Base-by-base conservation (phyloP, 1,284 basidiomycete species). In the Singerocomus inundabilis region DNA sequence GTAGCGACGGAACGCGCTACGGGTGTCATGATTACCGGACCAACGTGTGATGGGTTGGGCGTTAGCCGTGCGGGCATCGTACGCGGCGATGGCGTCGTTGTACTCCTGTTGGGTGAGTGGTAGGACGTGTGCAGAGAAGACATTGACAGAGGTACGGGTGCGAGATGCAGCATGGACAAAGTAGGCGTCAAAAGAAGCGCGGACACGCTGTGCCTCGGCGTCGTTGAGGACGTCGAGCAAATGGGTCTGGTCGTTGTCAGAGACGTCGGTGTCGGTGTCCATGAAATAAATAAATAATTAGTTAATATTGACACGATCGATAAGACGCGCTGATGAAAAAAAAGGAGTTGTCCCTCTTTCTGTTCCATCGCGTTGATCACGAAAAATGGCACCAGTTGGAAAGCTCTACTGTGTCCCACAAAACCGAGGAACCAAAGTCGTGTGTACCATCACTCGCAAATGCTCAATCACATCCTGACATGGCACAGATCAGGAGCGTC, bases 141-240 rank as follows among this genome's bases (percentile, higher is more conserved):
- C 79, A 60, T 85, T 85, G 51, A 82, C 73, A 13, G 89, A 91
- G 21, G 91, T 93, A 50, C 80, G 78, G 1, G 81, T 69, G 13
- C 84, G 76, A 34, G 84, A 77, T 9, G 83, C 73, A 21, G 80
- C 74, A 44, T 83, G 77, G 15, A 79, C 75, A 64, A 97, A 92
- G 71, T 94, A 97, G 13, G 83, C 80, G 70, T 97, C 93, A 47
- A 93, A 91, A 62, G 78, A 70, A 15, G 85, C 78, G 44, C 75
- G 73, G 15, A 41, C 3, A 25, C 34, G 31, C 4, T 37, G 49
- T 0, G 28, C 3, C 13, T 52, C 46, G 21, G 21, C 26, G 51
- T 35, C 49, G 58, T 63, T 15, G 44, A 33, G 40, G 44, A 32
- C 50, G 39, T 56, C 46, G 58, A 50, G 43, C 34, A 48, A 13